phyloP scores from a whole-genome alignment of 768 basidiomycete genomes.

The Kwoniella sp. region DNA sequence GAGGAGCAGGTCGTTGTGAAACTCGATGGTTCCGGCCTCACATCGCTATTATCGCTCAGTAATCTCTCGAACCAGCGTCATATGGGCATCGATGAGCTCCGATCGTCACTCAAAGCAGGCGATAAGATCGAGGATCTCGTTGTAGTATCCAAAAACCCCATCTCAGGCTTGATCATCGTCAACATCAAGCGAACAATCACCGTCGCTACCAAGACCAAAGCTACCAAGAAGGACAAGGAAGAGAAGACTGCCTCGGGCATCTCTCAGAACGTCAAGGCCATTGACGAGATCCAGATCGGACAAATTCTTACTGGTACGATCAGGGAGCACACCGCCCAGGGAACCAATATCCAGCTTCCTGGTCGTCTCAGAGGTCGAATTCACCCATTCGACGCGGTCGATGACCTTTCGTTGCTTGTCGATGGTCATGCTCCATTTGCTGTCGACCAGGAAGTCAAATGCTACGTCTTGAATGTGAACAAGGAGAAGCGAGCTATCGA shows the following conservation, averaged over 20 bases:
- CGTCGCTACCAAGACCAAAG: slow-evolving; percentile 7
- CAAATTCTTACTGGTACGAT: slow-evolving; percentile 81
- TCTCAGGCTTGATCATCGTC: slow-evolving; percentile 77
- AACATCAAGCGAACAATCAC: slow-evolving; percentile 35
- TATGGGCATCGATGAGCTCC: slow-evolving; percentile 68
- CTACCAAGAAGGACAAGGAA: slow-evolving; percentile 16
- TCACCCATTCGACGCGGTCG: slow-evolving; percentile 77
- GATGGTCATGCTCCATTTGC: slow-evolving; percentile 58
- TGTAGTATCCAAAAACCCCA: slow-evolving; percentile 84
- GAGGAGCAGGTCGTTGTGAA: slow-evolving; percentile 77
- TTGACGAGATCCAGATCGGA: slow-evolving; percentile 71
- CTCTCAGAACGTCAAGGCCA: slow-evolving; percentile 57
- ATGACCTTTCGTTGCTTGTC: slow-evolving; percentile 66
- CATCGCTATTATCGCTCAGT: slow-evolving; percentile 81
- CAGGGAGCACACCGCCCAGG: slow-evolving; percentile 69
- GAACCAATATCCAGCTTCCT: slow-evolving; percentile 75
- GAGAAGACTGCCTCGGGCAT: slow-evolving; percentile 16
- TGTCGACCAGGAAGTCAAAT: slow-evolving; percentile 69
- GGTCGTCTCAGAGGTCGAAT: slow-evolving; percentile 72
- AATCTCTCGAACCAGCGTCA: slow-evolving; percentile 79
- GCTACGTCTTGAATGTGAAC: slow-evolving; percentile 71
- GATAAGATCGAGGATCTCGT: slow-evolving; percentile 74
- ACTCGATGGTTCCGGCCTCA: slow-evolving; percentile 69
- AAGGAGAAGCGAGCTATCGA: slow-evolving; percentile 67
- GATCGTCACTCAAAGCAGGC: slow-evolving; percentile 66